A percentile compares a stretch with the other conserved stretches of the same genome.
phyloP scores from a whole-genome alignment of 164 flowering plant species.

The Kalanchoe fedtschenkoi region DNA sequence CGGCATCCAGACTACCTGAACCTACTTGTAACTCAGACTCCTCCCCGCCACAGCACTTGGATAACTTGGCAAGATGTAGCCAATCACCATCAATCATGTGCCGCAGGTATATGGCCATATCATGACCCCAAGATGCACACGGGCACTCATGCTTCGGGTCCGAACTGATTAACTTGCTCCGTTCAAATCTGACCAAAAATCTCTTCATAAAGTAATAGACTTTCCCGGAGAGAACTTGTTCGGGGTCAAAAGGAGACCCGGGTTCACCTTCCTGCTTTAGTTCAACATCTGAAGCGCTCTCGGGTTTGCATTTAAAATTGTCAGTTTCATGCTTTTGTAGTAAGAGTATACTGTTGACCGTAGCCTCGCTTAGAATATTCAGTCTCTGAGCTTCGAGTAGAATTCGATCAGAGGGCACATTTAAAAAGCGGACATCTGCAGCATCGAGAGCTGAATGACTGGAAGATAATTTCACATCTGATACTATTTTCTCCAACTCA shows the following conservation, averaged over 20 bases:
- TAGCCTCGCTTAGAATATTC: slow-evolving; percentile 51
- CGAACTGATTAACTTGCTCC: slow-evolving; percentile 5
- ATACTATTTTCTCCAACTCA: slow-evolving; percentile 45
- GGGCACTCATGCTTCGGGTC: neutral
- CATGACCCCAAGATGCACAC: slow-evolving; percentile 31
- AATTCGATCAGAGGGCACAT: slow-evolving; percentile 36
- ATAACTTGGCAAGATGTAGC: slow-evolving; percentile 58
- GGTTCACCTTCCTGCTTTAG: slow-evolving; percentile 16
- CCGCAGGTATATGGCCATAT: slow-evolving; percentile 37
- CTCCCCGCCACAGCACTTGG: slow-evolving; percentile 19
- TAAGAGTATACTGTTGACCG: slow-evolving; percentile 26
- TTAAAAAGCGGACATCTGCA: slow-evolving; percentile 42
- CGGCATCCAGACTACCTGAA: neutral
- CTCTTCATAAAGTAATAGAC: slow-evolving; percentile 66
- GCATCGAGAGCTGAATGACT: slow-evolving; percentile 24
- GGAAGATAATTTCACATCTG: slow-evolving; percentile 30
- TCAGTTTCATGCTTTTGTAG: slow-evolving; percentile 51
- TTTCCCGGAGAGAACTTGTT: slow-evolving; percentile 35
- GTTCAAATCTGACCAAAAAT: slow-evolving; percentile 52
- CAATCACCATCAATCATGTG: slow-evolving; percentile 82
- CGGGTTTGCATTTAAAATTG: slow-evolving; percentile 32
- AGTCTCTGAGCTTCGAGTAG: slow-evolving; percentile 49
- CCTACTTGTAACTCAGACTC: slow-evolving; percentile 12
- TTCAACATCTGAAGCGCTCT: slow-evolving; percentile 15
- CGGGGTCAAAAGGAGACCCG: slow-evolving; percentile 9